Percentiles rank a stretch among this genome's conserved stretches.
Conservation (phyloP, 148 eudicot genomes). For the Rhododendron griersonianum region DNA sequence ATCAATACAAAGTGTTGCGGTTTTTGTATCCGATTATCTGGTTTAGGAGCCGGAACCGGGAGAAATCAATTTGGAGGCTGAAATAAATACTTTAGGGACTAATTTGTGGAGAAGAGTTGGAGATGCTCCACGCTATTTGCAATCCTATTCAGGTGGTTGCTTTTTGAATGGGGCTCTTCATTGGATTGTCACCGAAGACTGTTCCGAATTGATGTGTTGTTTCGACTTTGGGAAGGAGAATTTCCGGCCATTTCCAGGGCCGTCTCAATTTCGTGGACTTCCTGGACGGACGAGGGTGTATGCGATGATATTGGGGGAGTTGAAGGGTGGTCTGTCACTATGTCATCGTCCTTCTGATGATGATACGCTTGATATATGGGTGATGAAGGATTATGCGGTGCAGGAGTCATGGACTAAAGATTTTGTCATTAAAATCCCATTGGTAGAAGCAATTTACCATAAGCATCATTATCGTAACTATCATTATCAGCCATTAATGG, state of each 20-base stretch:
- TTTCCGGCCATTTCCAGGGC: conserved; percentile 17
- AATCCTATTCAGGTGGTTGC: conserved; percentile 25
- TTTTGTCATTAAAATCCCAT: conserved; percentile 30
- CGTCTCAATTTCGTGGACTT: conserved; percentile 14
- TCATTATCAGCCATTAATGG: background rate
- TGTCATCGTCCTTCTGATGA: conserved; percentile 22
- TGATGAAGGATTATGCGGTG: conserved; percentile 27
- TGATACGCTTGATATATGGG: conserved; percentile 31
- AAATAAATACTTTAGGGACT: conserved; percentile 22
- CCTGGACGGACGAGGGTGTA: conserved; percentile 4
- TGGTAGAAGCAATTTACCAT: too few species aligned
- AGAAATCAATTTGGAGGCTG: background rate
- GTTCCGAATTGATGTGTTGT: conserved; percentile 19
- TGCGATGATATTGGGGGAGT: conserved; percentile 33
- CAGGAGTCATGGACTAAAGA: conserved; percentile 30
- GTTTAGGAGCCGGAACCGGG: too few species aligned
- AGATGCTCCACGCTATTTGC: conserved; percentile 21
- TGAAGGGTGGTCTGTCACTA: conserved; percentile 21
- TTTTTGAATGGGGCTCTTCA: conserved; percentile 27
- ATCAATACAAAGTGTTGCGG: conserved; percentile 27
- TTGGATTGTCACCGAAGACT: conserved; percentile 19
- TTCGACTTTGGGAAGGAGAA: conserved; percentile 32
- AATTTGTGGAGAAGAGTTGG: conserved; percentile 29
- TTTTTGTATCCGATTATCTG: background rate
- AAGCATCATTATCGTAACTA: too few species aligned